A percentile compares a stretch with the other conserved stretches of the same genome.
Evolutionary conservation across 345 rosid genomes (phyloP).

Genomic region (Eucalyptus cloeziana): DNA sequence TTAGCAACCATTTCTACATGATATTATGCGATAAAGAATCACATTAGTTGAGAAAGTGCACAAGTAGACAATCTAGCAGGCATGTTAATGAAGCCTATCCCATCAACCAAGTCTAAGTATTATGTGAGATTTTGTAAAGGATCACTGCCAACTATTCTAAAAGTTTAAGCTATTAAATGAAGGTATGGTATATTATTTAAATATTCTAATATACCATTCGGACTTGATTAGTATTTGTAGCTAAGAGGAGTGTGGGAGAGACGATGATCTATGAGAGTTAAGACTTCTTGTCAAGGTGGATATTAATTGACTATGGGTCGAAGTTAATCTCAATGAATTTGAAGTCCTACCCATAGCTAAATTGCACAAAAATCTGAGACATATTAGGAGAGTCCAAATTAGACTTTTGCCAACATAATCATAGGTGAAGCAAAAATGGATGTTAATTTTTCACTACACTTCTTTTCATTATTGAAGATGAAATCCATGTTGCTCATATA

Average conservation of each 20-base stretch:
- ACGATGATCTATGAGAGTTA: background rate
- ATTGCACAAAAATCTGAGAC: background rate
- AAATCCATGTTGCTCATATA: background rate
- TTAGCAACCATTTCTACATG: background rate
- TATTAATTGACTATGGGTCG: background rate
- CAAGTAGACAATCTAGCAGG: background rate
- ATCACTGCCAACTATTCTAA: too few relatives aligned
- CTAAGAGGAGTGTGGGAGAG: rapidly evolving
- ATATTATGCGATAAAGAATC: background rate
- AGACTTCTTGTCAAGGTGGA: background rate
- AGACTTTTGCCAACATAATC: background rate
- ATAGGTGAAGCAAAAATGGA: background rate
- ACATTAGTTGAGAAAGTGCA: background rate
- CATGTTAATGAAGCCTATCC: background rate
- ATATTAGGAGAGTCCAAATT: background rate
- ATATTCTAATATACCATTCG: too few relatives aligned
- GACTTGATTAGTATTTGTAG: background rate
- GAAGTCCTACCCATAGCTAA: background rate
- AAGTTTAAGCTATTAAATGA: too few relatives aligned
- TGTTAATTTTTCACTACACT: background rate
- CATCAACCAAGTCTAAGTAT: background rate
- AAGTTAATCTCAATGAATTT: background rate
- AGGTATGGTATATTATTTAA: too few relatives aligned
- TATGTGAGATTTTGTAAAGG: too few relatives aligned
- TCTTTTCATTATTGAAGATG: background rate